Evolutionary conservation across 225 moss, liverwort and hornwort genomes (phyloP).

Genomic region (Rhytidiadelphus loreus): DNA sequence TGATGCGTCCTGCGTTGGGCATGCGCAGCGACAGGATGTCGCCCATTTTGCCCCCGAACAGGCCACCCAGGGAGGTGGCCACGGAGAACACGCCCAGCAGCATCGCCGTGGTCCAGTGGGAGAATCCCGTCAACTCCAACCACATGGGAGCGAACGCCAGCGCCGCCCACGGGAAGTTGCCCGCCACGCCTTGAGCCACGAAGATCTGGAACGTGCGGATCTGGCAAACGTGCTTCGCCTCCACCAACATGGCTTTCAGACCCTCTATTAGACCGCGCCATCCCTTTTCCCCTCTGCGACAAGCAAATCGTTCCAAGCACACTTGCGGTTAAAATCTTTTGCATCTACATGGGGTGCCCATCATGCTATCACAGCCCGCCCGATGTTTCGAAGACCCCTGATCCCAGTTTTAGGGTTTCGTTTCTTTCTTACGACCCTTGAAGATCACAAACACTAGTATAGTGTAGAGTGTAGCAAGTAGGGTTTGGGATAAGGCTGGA

Average conservation of each 20-base stretch:
- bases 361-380: background rate
- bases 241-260: slow-evolving; percentile 43
- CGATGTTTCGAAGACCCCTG: background rate
- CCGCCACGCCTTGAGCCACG: slow-evolving; percentile 84
- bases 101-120: slow-evolving; percentile 58
- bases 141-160: slow-evolving; percentile 90
- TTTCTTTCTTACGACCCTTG: background rate
- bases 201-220: slow-evolving; percentile 85
- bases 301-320: background rate
- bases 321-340: background rate
- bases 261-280: slow-evolving; percentile 31
- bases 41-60: slow-evolving; percentile 84
- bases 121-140: slow-evolving; percentile 81
- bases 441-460: background rate
- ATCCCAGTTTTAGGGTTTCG: background rate
- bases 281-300: slow-evolving; percentile 7
- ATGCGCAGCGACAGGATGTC: slow-evolving; percentile 60
- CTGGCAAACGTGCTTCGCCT: slow-evolving; percentile 61
- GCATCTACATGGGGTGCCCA: background rate
- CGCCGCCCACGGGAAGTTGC: slow-evolving; percentile 81
- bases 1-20: slow-evolving; percentile 81
- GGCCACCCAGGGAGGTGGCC: slow-evolving; percentile 51
- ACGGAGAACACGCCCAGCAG: slow-evolving; percentile 69
- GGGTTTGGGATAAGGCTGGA: background rate
- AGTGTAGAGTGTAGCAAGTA: background rate